Conservation (phyloP, 2,329 filamentous ascomycete genomes). For the Monosporascus sp. region DNA sequence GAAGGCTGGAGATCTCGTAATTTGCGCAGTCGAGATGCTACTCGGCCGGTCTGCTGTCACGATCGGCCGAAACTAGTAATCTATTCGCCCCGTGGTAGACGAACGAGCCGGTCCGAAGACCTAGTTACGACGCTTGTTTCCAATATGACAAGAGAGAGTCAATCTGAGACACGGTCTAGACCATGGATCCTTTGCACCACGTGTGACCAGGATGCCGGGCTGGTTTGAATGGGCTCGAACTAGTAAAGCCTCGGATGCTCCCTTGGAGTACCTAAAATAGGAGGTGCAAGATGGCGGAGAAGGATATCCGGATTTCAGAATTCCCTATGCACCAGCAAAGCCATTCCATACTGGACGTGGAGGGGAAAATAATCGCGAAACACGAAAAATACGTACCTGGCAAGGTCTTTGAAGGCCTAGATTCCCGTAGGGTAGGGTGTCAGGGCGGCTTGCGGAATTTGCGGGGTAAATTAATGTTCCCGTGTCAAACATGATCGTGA, state of each 20-base stretch:
- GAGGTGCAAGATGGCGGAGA: background rate
- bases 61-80: background rate
- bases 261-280: background rate
- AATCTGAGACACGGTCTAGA: background rate
- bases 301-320: background rate
- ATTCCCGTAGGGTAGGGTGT: conserved; percentile 9
- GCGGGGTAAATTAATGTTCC: background rate
- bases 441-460: conserved; percentile 7
- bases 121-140: too few species aligned
- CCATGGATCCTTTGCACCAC: background rate
- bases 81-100: background rate
- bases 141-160: background rate
- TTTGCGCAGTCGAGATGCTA: background rate
- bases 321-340: background rate
- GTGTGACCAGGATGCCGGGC: background rate
- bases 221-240: background rate
- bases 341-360: background rate
- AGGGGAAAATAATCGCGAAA: background rate
- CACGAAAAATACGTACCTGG: conserved; percentile 20
- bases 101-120: too few species aligned
- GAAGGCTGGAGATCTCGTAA: background rate
- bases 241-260: background rate
- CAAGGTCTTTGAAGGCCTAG: conserved; percentile 29
- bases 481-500: background rate
- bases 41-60: background rate